These are phyloP conservation scores for Aspergillus conjunctus DNA, from an alignment of 495 filamentous ascomycete genomes.

Conservation along the genomic window DNA sequence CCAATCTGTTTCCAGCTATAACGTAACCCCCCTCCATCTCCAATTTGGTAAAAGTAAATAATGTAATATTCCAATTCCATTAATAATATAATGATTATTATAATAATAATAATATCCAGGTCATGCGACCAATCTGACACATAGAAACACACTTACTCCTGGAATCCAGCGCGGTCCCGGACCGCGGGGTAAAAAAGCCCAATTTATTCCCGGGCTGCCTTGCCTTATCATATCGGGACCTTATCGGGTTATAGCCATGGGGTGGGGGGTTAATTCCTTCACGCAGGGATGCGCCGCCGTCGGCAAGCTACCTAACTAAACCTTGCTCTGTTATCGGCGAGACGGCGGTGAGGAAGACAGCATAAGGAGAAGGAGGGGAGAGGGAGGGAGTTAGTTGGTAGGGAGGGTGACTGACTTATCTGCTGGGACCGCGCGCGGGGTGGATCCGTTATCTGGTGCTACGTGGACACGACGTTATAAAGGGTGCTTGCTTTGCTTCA, in stretches of 20 bases:
- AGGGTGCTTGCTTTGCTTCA: not conserved
- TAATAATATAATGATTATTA: not conserved
- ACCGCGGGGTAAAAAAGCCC: constrained; percentile 9
- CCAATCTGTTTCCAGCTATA: too few species aligned
- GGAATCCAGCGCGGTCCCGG: constrained; percentile 11
- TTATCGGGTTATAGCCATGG: constrained; percentile 5
- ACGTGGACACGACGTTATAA: not conserved
- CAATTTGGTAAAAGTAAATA: too few species aligned
- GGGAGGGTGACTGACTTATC: not conserved
- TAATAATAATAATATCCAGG: too few species aligned
- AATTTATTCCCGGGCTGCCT: not conserved
- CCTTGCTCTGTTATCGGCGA: not conserved
- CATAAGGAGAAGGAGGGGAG: not conserved
- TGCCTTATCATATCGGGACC: not conserved
- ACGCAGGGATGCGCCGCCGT: not conserved
- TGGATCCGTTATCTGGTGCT: not conserved
- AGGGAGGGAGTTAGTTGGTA: not conserved
- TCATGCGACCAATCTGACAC: not conserved
- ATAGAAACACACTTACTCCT: not conserved
- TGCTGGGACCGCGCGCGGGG: not conserved
- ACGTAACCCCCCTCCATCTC: too few species aligned
- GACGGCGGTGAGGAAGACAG: not conserved
- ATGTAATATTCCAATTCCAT: not conserved
- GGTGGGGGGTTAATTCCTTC: not conserved
- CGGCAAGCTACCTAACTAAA: not conserved